A percentile compares a stretch with the other conserved stretches of the same genome.
Evolutionary conservation across 2,329 filamentous ascomycete genomes (phyloP).

Genomic region (Diaporthe capsici): DNA sequence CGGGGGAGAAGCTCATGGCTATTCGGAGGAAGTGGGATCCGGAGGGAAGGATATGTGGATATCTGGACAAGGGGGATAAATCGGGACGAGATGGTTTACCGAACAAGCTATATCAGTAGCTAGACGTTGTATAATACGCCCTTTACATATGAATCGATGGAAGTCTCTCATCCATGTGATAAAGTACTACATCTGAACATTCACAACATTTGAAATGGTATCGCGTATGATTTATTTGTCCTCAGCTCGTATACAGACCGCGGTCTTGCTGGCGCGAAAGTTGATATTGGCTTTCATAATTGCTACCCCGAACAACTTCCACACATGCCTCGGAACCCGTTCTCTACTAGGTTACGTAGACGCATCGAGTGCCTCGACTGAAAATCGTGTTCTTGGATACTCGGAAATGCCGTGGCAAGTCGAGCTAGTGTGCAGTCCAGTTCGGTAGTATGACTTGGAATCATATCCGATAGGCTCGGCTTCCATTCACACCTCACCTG

Average conservation of each 20-base stretch:
- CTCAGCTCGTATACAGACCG: background rate
- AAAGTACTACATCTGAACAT: background rate
- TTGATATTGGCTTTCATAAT: background rate
- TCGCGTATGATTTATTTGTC: background rate
- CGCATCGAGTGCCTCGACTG: background rate
- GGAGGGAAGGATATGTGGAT: slow-evolving; percentile 57
- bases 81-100: slow-evolving; percentile 56
- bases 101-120: slow-evolving; percentile 50
- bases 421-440: background rate
- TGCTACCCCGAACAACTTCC: background rate
- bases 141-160: background rate
- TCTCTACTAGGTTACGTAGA: background rate
- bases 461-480: background rate
- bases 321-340: background rate
- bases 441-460: background rate
- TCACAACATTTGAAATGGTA: background rate
- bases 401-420: slow-evolving; percentile 1
- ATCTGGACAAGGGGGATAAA: slow-evolving; percentile 59
- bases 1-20: slow-evolving; percentile 56
- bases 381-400: background rate
- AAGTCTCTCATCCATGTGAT: background rate
- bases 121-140: background rate
- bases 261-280: background rate
- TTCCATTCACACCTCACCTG: background rate
- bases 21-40: slow-evolving; percentile 60